phyloP scores from a whole-genome alignment of 345 rosid genomes.

The Abelmoschus esculentus region DNA sequence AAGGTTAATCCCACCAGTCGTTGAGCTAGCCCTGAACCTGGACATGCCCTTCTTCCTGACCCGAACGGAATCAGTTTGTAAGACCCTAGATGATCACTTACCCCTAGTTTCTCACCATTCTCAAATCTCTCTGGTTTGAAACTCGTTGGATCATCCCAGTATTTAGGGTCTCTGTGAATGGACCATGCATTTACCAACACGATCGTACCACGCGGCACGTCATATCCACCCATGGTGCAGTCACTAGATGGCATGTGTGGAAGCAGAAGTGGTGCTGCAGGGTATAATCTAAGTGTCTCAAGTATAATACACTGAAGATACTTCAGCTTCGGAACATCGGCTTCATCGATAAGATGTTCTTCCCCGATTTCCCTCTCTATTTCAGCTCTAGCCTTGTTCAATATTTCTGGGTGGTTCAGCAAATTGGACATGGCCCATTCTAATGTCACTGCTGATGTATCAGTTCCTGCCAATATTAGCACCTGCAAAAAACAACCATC shows the following conservation, averaged over 20 bases:
- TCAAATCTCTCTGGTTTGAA: conserved; percentile 19
- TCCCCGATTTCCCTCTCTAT: no score
- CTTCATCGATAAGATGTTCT: no score
- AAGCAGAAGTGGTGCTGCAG: conserved; percentile 1
- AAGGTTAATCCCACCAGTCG: conserved; percentile 10
- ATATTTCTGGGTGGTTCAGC: no score
- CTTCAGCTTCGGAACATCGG: no score
- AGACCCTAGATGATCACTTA: not conserved
- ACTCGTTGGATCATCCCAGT: not conserved
- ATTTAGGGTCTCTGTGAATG: conserved; percentile 1
- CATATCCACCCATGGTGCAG: not conserved
- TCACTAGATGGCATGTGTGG: conserved; percentile 6
- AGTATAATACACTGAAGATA: no score
- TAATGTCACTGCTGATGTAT: conserved; percentile 2
- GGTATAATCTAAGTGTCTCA: not conserved
- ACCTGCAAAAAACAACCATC: no score
- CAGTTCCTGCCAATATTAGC: no score
- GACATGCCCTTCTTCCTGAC: conserved; percentile 10
- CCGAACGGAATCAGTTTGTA: conserved; percentile 20
- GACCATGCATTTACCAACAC: conserved; percentile 8
- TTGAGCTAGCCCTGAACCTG: conserved; percentile 13
- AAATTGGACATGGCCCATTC: conserved; percentile 3
- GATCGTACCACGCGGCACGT: not conserved
- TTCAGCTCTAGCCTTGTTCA: no score
- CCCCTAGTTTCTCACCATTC: not conserved